Base-by-base conservation (phyloP, 1,284 basidiomycete genomes). In the Tremellales sp. region DNA sequence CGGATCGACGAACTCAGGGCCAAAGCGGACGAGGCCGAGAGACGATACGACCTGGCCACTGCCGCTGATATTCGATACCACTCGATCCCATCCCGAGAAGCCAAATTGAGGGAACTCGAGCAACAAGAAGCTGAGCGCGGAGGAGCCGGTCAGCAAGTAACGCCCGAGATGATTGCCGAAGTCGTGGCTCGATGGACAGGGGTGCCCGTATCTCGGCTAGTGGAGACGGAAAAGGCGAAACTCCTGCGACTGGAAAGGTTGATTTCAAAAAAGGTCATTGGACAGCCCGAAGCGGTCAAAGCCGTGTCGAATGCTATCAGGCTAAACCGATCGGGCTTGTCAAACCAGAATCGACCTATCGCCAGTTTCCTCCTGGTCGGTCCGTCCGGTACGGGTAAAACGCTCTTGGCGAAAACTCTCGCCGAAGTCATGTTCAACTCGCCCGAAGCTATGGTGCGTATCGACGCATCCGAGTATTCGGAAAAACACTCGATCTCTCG, bases 1-100 rank as follows among this genome's bases (percentile, higher is more conserved):
- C 87, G 82, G 74, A 90, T 98, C 45, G 96, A 98, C 62, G 89
- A 96, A 57, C 79, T 98, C 37, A 87, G 84, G 58, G 84, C 86
- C 21, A 98, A 97, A 77, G 86, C 89, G 0, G 90, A 96, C 60
- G 91, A 96, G 43, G 94, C 94, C 6, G 91, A 97, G 73, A 80
- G 94, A 70, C 82, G 83, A 76, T 85, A 79, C 62, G 89, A 92
- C 64, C 81, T 94, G 48, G 82, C 82, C 1, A 87, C 87, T 3
- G 89, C 88, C 8, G 91, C 91, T 46, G 94, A 97, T 58, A 75
- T 97, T 54, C 84, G 86, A 48, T 96, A 92, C 75, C 91, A 89
- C 67, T 92, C 92, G 10, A 82, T 98, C 37, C 94, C 96, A 12
- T 89, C 97, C 62, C 79, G 94, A n/a, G 84, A 91, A 68, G 73